Conservation (phyloP, 768 basidiomycete species). For the Lactifluus volemus region DNA sequence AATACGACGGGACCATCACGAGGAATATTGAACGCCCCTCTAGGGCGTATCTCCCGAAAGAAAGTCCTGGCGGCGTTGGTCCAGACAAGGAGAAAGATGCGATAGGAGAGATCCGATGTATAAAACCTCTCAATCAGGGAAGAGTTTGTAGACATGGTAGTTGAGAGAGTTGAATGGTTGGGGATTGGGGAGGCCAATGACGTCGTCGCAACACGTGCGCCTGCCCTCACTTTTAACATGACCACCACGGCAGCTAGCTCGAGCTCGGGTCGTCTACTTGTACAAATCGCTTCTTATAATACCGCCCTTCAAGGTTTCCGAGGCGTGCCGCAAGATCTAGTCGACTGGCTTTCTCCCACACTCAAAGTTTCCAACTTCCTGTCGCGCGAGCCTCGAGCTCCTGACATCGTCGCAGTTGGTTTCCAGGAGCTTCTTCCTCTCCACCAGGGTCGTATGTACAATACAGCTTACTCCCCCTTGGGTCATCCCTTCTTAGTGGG, state of each 20-base stretch:
- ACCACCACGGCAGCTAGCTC: not conserved
- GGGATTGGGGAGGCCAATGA: not conserved
- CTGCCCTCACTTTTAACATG: not conserved
- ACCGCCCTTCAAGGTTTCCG: constrained; percentile 76
- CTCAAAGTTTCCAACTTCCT: constrained; percentile 69
- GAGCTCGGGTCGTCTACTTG: constrained; percentile 36
- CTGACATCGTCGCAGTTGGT: constrained; percentile 84
- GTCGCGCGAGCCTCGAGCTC: constrained; percentile 52
- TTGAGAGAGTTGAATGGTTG: not conserved
- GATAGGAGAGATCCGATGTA: constrained; percentile 37
- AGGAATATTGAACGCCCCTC: constrained; percentile 92
- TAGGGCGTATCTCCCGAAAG: constrained; percentile 89
- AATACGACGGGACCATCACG: constrained; percentile 85
- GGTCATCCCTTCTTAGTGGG: not conserved
- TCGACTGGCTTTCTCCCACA: constrained; percentile 86
- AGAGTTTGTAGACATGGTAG: not conserved
- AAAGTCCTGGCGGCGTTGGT: constrained; percentile 79
- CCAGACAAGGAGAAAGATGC: constrained; percentile 76
- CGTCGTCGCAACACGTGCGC: not conserved
- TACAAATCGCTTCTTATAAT: constrained; percentile 86
- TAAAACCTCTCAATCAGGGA: constrained; percentile 7
- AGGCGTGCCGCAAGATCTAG: constrained; percentile 75
- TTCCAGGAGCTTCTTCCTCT: constrained; percentile 92
- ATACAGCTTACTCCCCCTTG: constrained; percentile 3
- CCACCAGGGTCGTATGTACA: constrained; percentile 60